These are phyloP conservation scores for Aschersonia sp. DNA, from an alignment of 2,329 filamentous ascomycete species.

Conservation along the genomic window DNA sequence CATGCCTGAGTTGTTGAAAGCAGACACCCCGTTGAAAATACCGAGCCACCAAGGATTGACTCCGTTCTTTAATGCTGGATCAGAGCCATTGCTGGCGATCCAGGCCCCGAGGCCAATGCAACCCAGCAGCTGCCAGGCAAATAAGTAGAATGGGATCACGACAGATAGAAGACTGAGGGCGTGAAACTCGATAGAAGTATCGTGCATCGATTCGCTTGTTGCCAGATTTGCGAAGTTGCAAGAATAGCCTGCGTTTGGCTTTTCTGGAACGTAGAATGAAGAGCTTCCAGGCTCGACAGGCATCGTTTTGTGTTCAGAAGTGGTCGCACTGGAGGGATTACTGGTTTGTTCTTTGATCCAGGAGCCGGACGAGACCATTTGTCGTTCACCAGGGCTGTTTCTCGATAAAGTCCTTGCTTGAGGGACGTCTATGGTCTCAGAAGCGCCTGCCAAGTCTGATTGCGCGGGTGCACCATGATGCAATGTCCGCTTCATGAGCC, in stretches of 20 bases:
- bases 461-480: not conserved
- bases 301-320: no score
- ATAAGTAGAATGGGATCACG: conserved; percentile 46
- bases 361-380: no score
- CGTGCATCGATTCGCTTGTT: conserved; percentile 32
- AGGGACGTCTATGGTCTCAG: no score
- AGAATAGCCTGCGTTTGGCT: conserved; percentile 27
- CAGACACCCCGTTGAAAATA: conserved; percentile 51
- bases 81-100: conserved; percentile 36
- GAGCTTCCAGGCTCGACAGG: no score
- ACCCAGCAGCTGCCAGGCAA: conserved; percentile 43
- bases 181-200: conserved; percentile 33
- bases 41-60: conserved; percentile 56
- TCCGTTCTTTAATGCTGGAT: conserved; percentile 35
- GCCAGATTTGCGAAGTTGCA: conserved; percentile 39
- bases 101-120: conserved; percentile 47
- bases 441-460: not conserved
- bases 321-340: no score
- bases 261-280: not conserved
- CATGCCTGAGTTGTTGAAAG: conserved; percentile 63
- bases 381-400: no score
- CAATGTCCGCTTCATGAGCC: conserved; percentile 3
- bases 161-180: conserved; percentile 44
- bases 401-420: no score
- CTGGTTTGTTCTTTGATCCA: no score